Conservation (phyloP, 2,329 filamentous ascomycete species). For the Exophiala xenobiotica region DNA sequence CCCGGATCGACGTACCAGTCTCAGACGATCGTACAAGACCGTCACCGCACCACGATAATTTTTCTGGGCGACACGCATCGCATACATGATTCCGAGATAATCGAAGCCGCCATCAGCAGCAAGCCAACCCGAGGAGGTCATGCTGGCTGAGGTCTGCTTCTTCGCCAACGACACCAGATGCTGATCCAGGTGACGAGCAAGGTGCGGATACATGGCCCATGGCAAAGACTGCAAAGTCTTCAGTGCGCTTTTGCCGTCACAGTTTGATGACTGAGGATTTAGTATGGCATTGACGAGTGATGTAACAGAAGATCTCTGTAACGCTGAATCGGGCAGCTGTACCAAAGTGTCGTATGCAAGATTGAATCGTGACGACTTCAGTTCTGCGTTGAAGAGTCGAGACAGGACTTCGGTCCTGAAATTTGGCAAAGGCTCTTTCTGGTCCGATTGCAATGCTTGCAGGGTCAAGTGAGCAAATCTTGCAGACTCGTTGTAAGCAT, state of each 20-base stretch:
- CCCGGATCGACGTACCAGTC: constrained; percentile 36
- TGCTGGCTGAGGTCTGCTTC: constrained; percentile 61
- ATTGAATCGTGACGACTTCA: constrained; percentile 76
- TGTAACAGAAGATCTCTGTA: constrained; percentile 71
- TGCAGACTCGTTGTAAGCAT: constrained; percentile 74
- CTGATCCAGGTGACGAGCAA: constrained; percentile 76
- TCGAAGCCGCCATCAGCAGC: constrained; percentile 49
- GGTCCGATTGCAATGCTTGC: constrained; percentile 54
- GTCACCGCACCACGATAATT: constrained; percentile 79
- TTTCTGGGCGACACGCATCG: constrained; percentile 78
- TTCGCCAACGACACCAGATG: constrained; percentile 72
- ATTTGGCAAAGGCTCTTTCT: constrained; percentile 37
- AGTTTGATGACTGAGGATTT: constrained; percentile 33
- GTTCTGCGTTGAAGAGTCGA: constrained; percentile 78
- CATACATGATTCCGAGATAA: constrained; percentile 86
- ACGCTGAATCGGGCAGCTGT: constrained; percentile 67
- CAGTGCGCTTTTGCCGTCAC: constrained; percentile 46
- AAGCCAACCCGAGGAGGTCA: neutral
- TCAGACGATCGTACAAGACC: constrained; percentile 36
- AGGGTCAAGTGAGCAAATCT: constrained; percentile 78
- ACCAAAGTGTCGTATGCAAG: constrained; percentile 77
- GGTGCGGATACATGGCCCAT: constrained; percentile 61
- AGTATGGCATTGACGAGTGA: constrained; percentile 58
- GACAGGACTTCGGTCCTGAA: constrained; percentile 71
- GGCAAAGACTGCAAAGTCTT: constrained; percentile 70